Conservation (phyloP, 2,329 filamentous ascomycete species). For the Beauveria medogensis region DNA sequence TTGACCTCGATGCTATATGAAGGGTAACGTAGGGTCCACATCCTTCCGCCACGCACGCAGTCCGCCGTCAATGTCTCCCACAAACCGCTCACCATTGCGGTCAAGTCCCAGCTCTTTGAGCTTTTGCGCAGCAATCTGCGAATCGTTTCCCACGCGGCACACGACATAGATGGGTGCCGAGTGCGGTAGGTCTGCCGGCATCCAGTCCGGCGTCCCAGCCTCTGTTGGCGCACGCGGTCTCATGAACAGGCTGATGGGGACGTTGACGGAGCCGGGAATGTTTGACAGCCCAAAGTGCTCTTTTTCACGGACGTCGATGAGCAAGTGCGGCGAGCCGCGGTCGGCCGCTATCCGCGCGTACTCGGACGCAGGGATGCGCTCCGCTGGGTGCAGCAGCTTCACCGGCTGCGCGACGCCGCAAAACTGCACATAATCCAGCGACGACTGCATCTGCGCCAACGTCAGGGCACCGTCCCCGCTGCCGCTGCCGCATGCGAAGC, state of each 20-base stretch:
- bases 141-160: conserved; percentile 71
- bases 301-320: conserved; percentile 78
- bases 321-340: conserved; percentile 35
- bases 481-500: conserved; percentile 63
- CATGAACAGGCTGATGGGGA: conserved; percentile 52
- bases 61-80: conserved; percentile 66
- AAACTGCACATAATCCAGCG: conserved; percentile 77
- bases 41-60: conserved; percentile 63
- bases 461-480: conserved; percentile 50
- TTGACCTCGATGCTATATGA: conserved; percentile 28
- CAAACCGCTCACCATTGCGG: conserved; percentile 40
- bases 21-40: conserved; percentile 53
- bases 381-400: conserved; percentile 48
- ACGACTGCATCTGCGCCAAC: conserved; percentile 49
- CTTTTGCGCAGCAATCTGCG: conserved; percentile 59
- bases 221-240: conserved; percentile 21
- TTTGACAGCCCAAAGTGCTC: conserved; percentile 78
- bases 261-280: conserved; percentile 66
- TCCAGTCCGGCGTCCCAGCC: conserved; percentile 23
- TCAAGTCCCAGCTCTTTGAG: conserved; percentile 55
- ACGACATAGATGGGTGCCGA: conserved; percentile 59
- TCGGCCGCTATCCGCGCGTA: conserved; percentile 36
- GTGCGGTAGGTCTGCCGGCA: conserved; percentile 29
- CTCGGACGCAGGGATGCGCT: conserved; percentile 58
- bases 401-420: conserved; percentile 59